Evolutionary conservation across 192 early-diverging fungal genomes (phyloP).

Genomic region (Helicostylum pulchrum): DNA sequence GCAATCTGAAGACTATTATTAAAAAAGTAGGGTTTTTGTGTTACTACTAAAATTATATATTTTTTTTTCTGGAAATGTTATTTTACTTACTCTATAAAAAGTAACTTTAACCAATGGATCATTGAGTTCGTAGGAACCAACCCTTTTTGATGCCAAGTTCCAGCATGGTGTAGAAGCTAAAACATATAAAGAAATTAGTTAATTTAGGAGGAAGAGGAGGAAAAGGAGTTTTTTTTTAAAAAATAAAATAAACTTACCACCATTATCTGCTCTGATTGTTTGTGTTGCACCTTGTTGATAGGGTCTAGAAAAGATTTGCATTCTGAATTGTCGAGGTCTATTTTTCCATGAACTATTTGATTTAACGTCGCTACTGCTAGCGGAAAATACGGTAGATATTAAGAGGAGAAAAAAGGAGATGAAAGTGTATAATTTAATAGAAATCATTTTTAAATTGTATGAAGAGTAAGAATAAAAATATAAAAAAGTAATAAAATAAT

Average conservation of each 20-base stretch:
- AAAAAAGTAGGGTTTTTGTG: background rate
- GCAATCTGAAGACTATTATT: conserved; percentile 17
- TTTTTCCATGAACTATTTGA: background rate
- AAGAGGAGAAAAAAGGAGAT: background rate
- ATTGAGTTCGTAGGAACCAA: conserved; percentile 9
- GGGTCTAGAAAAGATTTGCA: conserved; percentile 15
- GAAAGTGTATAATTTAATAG: background rate
- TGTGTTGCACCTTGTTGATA: conserved; percentile 8
- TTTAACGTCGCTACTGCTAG: background rate
- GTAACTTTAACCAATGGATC: conserved; percentile 17
- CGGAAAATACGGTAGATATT: background rate
- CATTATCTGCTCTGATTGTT: conserved; percentile 1
- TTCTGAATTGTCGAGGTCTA: conserved; percentile 20
- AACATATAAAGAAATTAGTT: background rate
- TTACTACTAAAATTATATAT: background rate
- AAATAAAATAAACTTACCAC: conserved; percentile 10
- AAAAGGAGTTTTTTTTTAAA: no score
- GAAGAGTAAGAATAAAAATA: no score
- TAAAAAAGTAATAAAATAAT: no score
- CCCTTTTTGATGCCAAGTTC: conserved; percentile 10
- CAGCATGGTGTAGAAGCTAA: conserved; percentile 10
- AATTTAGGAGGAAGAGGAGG: background rate
- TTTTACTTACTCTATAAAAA: conserved; percentile 14
- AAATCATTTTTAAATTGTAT: no score
- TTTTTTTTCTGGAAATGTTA: background rate